Evolutionary conservation across 2,329 filamentous ascomycete genomes (phyloP).

Genomic region (Aspergillus awamori): DNA sequence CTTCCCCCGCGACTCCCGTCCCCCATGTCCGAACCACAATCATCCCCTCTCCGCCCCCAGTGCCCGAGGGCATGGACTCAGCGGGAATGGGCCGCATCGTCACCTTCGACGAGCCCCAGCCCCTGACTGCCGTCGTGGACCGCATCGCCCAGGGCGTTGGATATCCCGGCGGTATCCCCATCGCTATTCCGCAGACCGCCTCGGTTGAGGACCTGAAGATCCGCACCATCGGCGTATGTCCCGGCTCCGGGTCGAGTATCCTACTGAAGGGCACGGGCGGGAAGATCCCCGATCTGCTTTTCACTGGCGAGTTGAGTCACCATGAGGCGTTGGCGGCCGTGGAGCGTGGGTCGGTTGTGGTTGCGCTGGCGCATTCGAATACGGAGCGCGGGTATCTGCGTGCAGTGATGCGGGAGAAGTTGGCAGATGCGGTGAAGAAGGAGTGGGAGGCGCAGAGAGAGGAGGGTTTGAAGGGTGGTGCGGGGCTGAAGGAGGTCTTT

Average conservation of each 20-base stretch:
- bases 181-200: slow-evolving; percentile 65
- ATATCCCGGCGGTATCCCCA: slow-evolving; percentile 65
- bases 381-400: slow-evolving; percentile 83
- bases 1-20: slow-evolving; percentile 37
- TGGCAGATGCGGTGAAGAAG: slow-evolving; percentile 62
- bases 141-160: slow-evolving; percentile 66
- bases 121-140: slow-evolving; percentile 61
- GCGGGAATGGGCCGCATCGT: slow-evolving; percentile 66
- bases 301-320: slow-evolving; percentile 92
- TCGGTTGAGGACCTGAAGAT: slow-evolving; percentile 60
- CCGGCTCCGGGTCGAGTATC: slow-evolving; percentile 77
- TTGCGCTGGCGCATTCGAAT: slow-evolving; percentile 90
- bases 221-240: slow-evolving; percentile 78
- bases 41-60: slow-evolving; percentile 47
- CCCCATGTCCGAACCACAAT: slow-evolving; percentile 59
- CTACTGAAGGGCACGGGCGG: slow-evolving; percentile 61
- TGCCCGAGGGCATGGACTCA: slow-evolving; percentile 46
- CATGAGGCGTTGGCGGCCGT: slow-evolving; percentile 87
- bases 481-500: slow-evolving; percentile 52
- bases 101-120: slow-evolving; percentile 56
- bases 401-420: slow-evolving; percentile 67
- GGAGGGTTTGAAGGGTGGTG: slow-evolving; percentile 40
- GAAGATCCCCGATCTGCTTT: slow-evolving; percentile 70
- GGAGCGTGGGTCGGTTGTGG: slow-evolving; percentile 78
- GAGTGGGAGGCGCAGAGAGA: slow-evolving; percentile 56